Evolutionary conservation across 257 asterid species (phyloP).

Genomic region (Gentiana dahurica): DNA sequence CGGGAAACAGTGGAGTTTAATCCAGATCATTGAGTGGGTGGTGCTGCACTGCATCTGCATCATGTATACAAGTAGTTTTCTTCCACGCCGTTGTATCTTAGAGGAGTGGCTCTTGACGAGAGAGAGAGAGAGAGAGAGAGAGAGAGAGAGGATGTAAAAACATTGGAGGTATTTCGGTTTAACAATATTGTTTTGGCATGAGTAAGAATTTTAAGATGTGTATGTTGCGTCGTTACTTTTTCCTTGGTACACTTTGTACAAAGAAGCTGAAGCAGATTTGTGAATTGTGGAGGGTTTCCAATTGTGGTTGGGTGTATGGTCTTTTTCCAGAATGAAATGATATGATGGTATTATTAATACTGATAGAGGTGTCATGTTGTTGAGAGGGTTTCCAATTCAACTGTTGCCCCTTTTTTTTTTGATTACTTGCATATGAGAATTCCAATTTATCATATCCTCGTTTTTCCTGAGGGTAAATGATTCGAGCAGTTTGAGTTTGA

Average conservation of each 20-base stretch:
- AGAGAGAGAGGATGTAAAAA: slow-evolving; percentile 22
- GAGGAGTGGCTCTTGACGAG: slow-evolving; percentile 7
- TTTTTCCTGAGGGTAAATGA: too few species aligned
- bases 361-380: neutral
- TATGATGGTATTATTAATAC: neutral
- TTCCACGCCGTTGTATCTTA: slow-evolving; percentile 22
- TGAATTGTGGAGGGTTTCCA: too few species aligned
- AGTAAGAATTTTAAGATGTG: too few species aligned
- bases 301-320: too few species aligned
- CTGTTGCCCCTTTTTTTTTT: neutral
- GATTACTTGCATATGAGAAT: too few species aligned
- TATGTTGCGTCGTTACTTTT: slow-evolving; percentile 3
- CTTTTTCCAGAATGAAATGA: neutral
- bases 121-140: too few species aligned
- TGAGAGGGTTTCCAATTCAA: neutral
- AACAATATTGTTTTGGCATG: neutral
- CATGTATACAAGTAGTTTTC: slow-evolving; percentile 22
- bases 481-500: too few species aligned
- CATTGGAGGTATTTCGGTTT: slow-evolving; percentile 5
- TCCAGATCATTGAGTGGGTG: slow-evolving; percentile 16
- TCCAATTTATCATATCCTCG: too few species aligned
- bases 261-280: slow-evolving; percentile 17
- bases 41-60: too few species aligned
- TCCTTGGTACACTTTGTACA: slow-evolving; percentile 15
- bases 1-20: slow-evolving; percentile 28